Conservation (phyloP, 2,329 filamentous ascomycete species). For the Monosporascus sp. region DNA sequence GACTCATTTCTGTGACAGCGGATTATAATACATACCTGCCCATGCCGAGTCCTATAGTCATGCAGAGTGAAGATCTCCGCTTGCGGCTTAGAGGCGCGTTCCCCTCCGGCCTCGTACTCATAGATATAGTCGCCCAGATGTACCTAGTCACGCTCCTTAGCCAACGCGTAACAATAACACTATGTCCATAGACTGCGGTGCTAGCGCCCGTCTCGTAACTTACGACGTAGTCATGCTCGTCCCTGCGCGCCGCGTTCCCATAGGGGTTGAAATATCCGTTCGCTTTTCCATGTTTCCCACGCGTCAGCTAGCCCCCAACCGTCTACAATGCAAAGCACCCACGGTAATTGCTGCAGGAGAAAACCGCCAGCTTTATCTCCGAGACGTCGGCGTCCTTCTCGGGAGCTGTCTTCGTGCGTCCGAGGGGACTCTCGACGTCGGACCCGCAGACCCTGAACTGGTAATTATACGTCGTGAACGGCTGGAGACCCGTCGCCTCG, state of each 20-base stretch:
- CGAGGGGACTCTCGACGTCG: conserved; percentile 23
- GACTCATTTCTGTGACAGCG: not conserved
- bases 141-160: conserved; percentile 11
- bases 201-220: conserved; percentile 17
- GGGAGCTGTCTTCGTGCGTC: conserved; percentile 31
- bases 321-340: conserved; percentile 5
- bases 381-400: conserved; percentile 20
- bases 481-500: conserved; percentile 41
- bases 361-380: conserved; percentile 26
- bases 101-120: conserved; percentile 40
- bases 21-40: conserved; percentile 20
- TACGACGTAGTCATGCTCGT: conserved; percentile 41
- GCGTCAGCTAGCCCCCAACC: not conserved
- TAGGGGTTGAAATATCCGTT: conserved; percentile 45
- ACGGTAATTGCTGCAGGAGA: conserved; percentile 30
- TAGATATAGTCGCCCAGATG: conserved; percentile 56
- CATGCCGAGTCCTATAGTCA: conserved; percentile 38
- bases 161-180: not conserved
- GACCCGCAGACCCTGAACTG: conserved; percentile 29
- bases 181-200: not conserved
- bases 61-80: conserved; percentile 29
- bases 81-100: conserved; percentile 21
- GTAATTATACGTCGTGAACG: conserved; percentile 28
- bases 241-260: conserved; percentile 36
- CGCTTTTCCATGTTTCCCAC: conserved; percentile 18